Base-by-base conservation (phyloP, 371 early-diverging fungal species). In the Actinomucor elegans region DNA sequence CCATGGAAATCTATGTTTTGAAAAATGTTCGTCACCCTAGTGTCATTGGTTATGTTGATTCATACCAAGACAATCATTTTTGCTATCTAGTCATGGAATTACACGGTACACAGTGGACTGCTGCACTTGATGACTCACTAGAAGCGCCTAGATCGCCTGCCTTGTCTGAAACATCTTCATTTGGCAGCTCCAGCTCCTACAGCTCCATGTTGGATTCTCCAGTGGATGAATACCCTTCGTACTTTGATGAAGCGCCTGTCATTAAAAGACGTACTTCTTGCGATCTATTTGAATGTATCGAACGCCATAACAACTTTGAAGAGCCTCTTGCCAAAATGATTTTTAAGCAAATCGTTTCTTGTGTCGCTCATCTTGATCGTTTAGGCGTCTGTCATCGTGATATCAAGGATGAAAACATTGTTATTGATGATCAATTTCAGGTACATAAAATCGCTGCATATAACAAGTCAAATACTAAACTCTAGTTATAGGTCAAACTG, bases 221-320 rank as follows among this genome's bases (percentile, higher is more conserved):
- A 17, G 35, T 54, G 3, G 55, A 62, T 20, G 57, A 56, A 28
- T 49, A 54, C 6, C 55, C 55, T 31, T 14, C 51, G 1, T 49
- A 38, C n/a, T 49, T 49, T 27, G 50, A 52, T 9, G 29, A 56
- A 29, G 18, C 27, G 12, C 61, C 49, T 6, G 45, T 71, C 4
- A 61, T 79, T 49, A 73, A 71, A 24, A 73, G 83, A 41, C 69
- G 81, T 23, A 77, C 79, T 1, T 80, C 80, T 3, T 80, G 82
- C 38, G 92, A 92, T 62, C 66, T 92, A 49, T 92, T 92, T 62
- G 93, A 92, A 67, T 90, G 87, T 58, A 89, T 91, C 43, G 88
- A 90, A 59, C 77, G 75, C 21, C 85, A 85, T 65, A 72, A 64
- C 36, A 78, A 67, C 49, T 75, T 92, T 37, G 69, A 80, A 50